phyloP scores from a whole-genome alignment of 495 filamentous ascomycete genomes.

The Penicillium lagena region DNA sequence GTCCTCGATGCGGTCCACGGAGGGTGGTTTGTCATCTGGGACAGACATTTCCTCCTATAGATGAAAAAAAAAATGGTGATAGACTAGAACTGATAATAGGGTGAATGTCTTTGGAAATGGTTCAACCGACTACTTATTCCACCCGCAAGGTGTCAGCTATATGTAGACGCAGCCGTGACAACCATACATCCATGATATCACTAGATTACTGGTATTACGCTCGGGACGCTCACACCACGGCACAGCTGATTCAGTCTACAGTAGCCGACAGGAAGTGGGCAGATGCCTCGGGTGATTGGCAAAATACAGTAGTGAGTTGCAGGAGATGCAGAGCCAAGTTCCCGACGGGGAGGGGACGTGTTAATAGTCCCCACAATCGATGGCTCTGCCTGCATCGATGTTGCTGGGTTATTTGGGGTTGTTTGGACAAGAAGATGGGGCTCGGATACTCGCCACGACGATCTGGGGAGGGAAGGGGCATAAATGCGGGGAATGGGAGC shows the following conservation, averaged over 20 bases:
- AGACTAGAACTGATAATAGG: not conserved
- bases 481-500: not conserved
- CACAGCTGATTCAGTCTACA: not conserved
- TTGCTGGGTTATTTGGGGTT: too few relatives aligned
- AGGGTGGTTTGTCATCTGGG: slow-evolving; percentile 18
- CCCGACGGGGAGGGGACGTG: too few relatives aligned
- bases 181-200: too few relatives aligned
- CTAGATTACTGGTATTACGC: too few relatives aligned
- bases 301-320: not conserved
- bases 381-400: too few relatives aligned
- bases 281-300: slow-evolving; percentile 11
- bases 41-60: not conserved
- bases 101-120: too few relatives aligned
- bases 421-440: too few relatives aligned
- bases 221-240: not conserved
- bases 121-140: too few relatives aligned
- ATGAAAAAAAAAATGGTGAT: not conserved
- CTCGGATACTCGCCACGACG: not conserved
- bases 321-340: too few relatives aligned
- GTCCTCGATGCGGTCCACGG: slow-evolving; percentile 26
- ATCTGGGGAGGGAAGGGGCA: not conserved
- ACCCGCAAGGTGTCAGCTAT: too few relatives aligned
- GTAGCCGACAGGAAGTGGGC: slow-evolving; percentile 10
- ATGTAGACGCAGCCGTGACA: too few relatives aligned
- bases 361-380: too few relatives aligned